Percentiles rank a stretch among this genome's conserved stretches.
phyloP scores from a whole-genome alignment of 352 stramenopile species.

The Pythium folliculosum region DNA sequence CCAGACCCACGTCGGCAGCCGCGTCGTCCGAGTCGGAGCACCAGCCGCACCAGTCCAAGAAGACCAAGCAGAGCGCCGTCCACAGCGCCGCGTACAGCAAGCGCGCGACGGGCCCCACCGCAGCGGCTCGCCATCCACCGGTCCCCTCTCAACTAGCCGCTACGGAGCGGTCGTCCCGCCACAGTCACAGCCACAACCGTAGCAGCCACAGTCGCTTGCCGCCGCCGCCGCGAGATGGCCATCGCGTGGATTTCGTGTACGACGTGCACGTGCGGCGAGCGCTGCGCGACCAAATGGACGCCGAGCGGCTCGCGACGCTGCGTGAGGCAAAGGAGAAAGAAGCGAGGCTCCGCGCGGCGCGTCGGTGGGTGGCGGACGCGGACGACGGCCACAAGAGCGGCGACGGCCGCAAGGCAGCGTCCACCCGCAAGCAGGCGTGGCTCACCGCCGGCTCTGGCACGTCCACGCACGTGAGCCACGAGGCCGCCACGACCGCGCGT shows the following conservation, averaged over 20 bases:
- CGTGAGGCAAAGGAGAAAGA: slow-evolving; percentile 39
- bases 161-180: too few relatives aligned
- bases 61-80: slow-evolving; percentile 20
- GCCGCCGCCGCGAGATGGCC: not conserved
- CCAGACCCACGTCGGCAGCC: not conserved
- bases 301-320: slow-evolving; percentile 39
- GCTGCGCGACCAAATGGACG: slow-evolving; percentile 62
- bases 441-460: not conserved
- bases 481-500: too few relatives aligned
- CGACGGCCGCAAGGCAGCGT: too few relatives aligned
- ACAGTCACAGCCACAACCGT: not conserved
- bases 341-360: slow-evolving; percentile 37
- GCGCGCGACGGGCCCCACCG: slow-evolving; percentile 18
- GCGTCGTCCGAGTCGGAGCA: too few relatives aligned
- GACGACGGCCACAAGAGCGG: not conserved
- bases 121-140: not conserved
- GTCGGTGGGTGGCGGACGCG: slow-evolving; percentile 44
- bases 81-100: slow-evolving; percentile 38
- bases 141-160: too few relatives aligned
- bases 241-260: slow-evolving; percentile 72
- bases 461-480: too few relatives aligned
- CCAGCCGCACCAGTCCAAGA: not conserved
- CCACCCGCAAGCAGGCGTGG: slow-evolving; percentile 34
- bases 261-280: slow-evolving; percentile 52
- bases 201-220: slow-evolving; percentile 14